Evolutionary conservation across 2,329 filamentous ascomycete species (phyloP), one percentile per base, ranked within the genome.

Genomic region (Beauveria varroae): DNA sequence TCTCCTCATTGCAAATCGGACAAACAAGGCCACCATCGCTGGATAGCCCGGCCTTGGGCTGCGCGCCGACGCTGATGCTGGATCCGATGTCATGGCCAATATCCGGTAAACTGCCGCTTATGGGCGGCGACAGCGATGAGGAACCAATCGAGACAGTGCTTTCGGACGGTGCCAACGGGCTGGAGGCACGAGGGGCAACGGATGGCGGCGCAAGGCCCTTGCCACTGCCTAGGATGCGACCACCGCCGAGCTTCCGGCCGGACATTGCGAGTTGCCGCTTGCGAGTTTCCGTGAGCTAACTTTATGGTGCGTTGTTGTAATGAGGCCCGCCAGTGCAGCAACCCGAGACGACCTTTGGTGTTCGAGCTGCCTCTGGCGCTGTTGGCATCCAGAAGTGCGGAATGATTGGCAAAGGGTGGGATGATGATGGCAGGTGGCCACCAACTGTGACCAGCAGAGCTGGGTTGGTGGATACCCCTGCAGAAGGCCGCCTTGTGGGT

Each of bases 1-100:
- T 99, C 75, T 97, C 93, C 76, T 98, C 96, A 68, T 87, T 92
- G 75, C 95, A 99, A 71, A 99, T 99, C n/a, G 95, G 95, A 73
- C 95, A 99, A 60, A 93, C 86, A 63, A 99, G 85, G 73, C 84
- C 84, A 65, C 84, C 84, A 57, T 85, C 63, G 63, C 71, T 67
- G 9, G 69, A 65, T 14, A 81, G 54, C 77, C 80, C 65, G 81
- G 81, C 63, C 78, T 81, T 79, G 57, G 81, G 79, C 20, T 81
- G 78, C 10, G 76, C 75, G 24, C 76, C 80, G 22, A 95, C 76
- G 60, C 89, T 92, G 68, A 97, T 88, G 70, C 90, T 89, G 60
- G 91, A 90, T 43, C 85, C 84, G 58, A 97, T 83, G 70, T 96
- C 92, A 71, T 93, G 91, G 14, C 83, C 78, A 63, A 89, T 83